Base-by-base conservation (phyloP, 345 rosid species). In the Laguncularia racemosa region DNA sequence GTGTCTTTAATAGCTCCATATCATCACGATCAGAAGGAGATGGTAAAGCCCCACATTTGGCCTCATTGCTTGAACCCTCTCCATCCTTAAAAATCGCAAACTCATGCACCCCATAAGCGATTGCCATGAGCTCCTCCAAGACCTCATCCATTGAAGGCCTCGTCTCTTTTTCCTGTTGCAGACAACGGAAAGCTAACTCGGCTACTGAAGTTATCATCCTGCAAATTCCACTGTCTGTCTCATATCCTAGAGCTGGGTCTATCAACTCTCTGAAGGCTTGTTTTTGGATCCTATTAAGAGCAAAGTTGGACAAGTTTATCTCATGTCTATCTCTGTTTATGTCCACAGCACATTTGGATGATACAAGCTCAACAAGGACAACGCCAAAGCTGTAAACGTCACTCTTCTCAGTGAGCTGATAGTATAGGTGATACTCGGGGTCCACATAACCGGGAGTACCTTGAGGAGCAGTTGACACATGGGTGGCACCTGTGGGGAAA, bases 321-420 rank as follows among this genome's bases (percentile, higher is more conserved):
- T 67, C 66, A 6, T 60, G 56, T 19, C 44, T 48, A 13, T 60
- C 59, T 46, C 64, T 66, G 20, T 38, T 52, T 7, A 59, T 40
- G 52, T 66, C 70, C 20, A 66, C 64, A 11, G 64, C 59, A 10
- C 61, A 66, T 56, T 47, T 18, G 26, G 71, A 67, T 0, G 71
- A 67, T 12, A 55, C 3, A 16, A 67, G 60, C 56, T 67, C 66
- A n/a, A 67, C 28, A 9, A 67, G 60, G 7, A 66, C 64, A 13
- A 67, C 65, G 11, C 65, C 71, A 50, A 67, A 67, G 60, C 71
- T 67, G 23, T 67, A 60, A 14, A 67, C 71, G 44, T 67, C 65
- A 0, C 71, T 67, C 50, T 67, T 67, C 13, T 46, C 63, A 2
- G 56, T 67, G 13, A 67, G 55, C 45, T 67, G 71, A 50, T 60